phyloP scores from a whole-genome alignment of 139 green algal species.

The Trebouxia sp. region DNA sequence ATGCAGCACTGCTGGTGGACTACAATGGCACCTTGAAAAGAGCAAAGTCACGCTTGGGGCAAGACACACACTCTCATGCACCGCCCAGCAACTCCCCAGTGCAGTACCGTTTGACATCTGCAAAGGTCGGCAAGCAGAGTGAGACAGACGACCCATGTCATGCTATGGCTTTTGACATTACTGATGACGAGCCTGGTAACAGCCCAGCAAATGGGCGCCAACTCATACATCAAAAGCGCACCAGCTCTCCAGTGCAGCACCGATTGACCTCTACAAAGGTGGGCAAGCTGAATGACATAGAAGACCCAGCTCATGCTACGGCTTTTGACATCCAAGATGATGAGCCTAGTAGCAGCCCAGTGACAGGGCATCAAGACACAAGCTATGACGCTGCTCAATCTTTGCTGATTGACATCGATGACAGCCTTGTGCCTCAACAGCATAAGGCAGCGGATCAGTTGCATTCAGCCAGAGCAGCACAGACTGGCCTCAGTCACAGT shows the following conservation, averaged over 20 bases:
- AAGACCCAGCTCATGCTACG: not conserved
- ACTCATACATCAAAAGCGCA: not conserved
- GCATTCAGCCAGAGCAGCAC: not conserved
- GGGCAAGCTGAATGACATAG: too few relatives aligned
- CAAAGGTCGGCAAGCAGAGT: not conserved
- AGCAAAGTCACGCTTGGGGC: not conserved
- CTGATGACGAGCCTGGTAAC: not conserved
- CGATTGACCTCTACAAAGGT: too few relatives aligned
- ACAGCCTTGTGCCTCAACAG: too few relatives aligned
- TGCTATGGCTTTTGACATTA: not conserved
- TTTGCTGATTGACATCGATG: conserved; percentile 6
- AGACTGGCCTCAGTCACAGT: too few relatives aligned
- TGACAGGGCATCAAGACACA: too few relatives aligned
- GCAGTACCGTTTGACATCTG: not conserved
- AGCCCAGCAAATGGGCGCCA: not conserved
- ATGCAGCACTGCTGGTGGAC: not conserved
- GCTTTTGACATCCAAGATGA: not conserved
- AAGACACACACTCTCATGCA: too few relatives aligned
- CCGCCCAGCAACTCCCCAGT: too few relatives aligned
- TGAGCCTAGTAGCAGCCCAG: too few relatives aligned
- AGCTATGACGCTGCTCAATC: not conserved
- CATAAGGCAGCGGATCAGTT: too few relatives aligned
- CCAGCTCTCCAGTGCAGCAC: not conserved
- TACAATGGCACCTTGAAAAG: not conserved
- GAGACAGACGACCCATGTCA: not conserved